A percentile compares a stretch with the other conserved stretches of the same genome.
phyloP scores from a whole-genome alignment of 129 eudicot species.

The Flaveria linearis region DNA sequence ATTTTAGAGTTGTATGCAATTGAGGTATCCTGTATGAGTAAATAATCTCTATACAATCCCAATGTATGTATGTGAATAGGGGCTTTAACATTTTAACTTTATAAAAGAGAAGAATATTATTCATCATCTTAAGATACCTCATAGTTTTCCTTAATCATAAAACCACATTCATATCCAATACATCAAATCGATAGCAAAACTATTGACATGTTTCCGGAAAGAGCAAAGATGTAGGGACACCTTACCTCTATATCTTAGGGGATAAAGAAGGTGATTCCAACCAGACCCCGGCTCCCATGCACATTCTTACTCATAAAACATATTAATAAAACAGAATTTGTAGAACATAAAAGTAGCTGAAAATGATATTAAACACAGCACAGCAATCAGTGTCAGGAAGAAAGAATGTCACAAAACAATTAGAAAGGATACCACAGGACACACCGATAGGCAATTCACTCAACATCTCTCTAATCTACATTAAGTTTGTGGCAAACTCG shows the following conservation, averaged over 20 bases:
- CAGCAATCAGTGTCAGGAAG: neutral
- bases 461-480: slow-evolving; percentile 26
- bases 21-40: neutral
- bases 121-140: neutral
- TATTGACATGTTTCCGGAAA: too few species aligned
- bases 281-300: too few species aligned
- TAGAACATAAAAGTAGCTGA: neutral
- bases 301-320: neutral
- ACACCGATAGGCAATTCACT: slow-evolving; percentile 26
- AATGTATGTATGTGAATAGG: neutral
- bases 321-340: neutral
- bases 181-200: too few species aligned
- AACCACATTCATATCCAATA: too few species aligned
- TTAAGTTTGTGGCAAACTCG: slow-evolving; percentile 21
- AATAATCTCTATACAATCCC: neutral
- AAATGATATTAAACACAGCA: slow-evolving; percentile 5
- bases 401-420: slow-evolving; percentile 17
- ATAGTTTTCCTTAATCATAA: neutral
- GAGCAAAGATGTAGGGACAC: too few species aligned
- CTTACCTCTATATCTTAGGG: too few species aligned
- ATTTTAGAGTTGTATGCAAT: neutral
- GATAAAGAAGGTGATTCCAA: too few species aligned
- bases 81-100: neutral
- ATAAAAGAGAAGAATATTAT: neutral
- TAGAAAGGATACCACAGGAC: slow-evolving; percentile 13